phyloP scores from a whole-genome alignment of 2,329 filamentous ascomycete species.

The Chaetomium globosum region DNA sequence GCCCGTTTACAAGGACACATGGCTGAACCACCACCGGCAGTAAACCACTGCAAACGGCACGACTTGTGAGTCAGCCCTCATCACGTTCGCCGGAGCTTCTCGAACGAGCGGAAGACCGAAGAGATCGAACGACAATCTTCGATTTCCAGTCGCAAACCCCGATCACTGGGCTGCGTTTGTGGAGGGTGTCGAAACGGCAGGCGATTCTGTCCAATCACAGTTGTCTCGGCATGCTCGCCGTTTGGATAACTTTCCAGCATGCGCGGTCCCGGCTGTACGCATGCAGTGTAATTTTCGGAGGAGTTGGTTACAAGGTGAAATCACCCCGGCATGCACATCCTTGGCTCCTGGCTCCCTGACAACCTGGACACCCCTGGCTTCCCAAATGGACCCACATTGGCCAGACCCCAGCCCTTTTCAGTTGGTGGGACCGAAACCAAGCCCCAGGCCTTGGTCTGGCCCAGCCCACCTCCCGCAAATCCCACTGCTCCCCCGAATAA shows the following conservation, averaged over 20 bases:
- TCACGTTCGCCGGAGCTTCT: background rate
- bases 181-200: background rate
- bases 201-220: background rate
- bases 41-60: background rate
- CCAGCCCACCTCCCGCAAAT: constrained; percentile 26
- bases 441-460: constrained; percentile 31
- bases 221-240: constrained; percentile 7
- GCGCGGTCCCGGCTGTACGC: background rate
- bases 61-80: constrained; percentile 12
- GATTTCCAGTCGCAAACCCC: constrained; percentile 2
- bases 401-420: constrained; percentile 13
- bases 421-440: constrained; percentile 20
- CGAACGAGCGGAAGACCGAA: background rate
- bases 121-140: background rate
- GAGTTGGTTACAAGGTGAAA: constrained; percentile 4
- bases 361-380: constrained; percentile 14
- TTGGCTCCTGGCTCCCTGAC: constrained; percentile 5
- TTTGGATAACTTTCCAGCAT: background rate
- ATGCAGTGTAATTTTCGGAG: constrained; percentile 11
- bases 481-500: constrained; percentile 26
- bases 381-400: background rate
- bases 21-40: background rate
- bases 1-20: background rate
- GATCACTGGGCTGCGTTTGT: background rate
- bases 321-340: background rate